phyloP scores from a whole-genome alignment of 2,329 filamentous ascomycete genomes.

The Ciborinia camelliae region DNA sequence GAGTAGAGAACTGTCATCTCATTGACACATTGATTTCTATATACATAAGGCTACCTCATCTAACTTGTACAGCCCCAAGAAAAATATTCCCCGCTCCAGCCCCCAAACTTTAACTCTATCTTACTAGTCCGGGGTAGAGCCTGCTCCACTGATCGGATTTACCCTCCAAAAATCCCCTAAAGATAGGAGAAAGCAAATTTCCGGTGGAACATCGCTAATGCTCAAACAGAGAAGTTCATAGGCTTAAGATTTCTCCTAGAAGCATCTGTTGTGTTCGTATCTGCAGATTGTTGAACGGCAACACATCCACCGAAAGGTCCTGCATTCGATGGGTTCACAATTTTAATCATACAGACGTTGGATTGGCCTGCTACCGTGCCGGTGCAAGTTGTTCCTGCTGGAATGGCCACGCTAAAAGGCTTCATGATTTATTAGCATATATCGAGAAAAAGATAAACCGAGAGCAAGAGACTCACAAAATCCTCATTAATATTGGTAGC shows the following conservation, averaged over 20 bases:
- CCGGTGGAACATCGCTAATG: not conserved
- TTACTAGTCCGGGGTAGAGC: conserved; percentile 13
- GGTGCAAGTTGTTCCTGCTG: conserved; percentile 41
- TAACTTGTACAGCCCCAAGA: not conserved
- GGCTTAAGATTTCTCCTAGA: conserved; percentile 1
- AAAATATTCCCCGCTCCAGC: not conserved
- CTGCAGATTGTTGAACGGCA: conserved; percentile 38
- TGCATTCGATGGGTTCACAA: conserved; percentile 42
- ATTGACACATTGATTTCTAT: conserved; percentile 6
- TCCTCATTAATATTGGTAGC: conserved; percentile 31
- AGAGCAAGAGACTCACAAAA: conserved; percentile 34
- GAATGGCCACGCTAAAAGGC: conserved; percentile 39
- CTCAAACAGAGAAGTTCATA: not conserved
- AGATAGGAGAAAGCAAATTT: not conserved
- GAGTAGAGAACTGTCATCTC: not conserved
- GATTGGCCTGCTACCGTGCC: conserved; percentile 38
- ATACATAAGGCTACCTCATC: not conserved
- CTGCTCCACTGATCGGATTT: not conserved
- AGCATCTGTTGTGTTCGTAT: conserved; percentile 18
- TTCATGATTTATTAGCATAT: not conserved
- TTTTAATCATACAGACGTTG: conserved; percentile 45
- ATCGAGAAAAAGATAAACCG: too few relatives aligned
- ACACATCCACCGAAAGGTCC: conserved; percentile 45
- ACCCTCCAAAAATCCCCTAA: not conserved
- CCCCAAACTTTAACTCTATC: not conserved